Conservation (phyloP, 225 moss, liverwort and hornwort genomes). For the Bryoerythrophyllum caledonicum region DNA sequence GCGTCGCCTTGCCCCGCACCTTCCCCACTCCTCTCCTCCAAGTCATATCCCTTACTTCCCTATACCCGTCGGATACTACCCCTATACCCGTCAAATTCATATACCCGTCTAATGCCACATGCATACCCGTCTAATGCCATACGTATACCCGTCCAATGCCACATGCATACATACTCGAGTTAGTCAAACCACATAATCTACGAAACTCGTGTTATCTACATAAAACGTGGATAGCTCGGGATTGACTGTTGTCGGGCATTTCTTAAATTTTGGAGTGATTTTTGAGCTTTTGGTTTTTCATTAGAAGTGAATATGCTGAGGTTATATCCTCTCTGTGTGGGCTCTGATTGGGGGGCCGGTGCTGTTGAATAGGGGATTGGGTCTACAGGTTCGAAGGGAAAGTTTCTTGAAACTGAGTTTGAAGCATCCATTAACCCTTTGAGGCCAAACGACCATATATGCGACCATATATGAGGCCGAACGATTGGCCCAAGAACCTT, state of each 20-base stretch:
- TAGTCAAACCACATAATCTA: not conserved
- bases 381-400: not conserved
- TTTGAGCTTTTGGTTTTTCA: too few relatives aligned
- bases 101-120: too few relatives aligned
- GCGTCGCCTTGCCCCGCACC: constrained; percentile 7
- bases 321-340: constrained; percentile 13
- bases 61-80: not conserved
- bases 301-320: constrained; percentile 20
- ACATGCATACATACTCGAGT: too few relatives aligned
- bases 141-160: too few relatives aligned
- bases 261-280: not conserved
- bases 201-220: not conserved
- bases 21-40: not conserved
- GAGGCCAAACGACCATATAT: too few relatives aligned
- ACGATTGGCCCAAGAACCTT: too few relatives aligned
- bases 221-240: accelerated
- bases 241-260: not conserved
- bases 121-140: too few relatives aligned
- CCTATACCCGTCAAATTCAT: not conserved
- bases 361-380: not conserved
- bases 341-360: not conserved
- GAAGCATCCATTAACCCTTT: too few relatives aligned
- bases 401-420: too few relatives aligned
- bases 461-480: too few relatives aligned
- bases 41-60: not conserved